A percentile compares a stretch with the other conserved stretches of the same genome.
Conservation (phyloP, 495 filamentous ascomycete species). For the Glonium stellatum region DNA sequence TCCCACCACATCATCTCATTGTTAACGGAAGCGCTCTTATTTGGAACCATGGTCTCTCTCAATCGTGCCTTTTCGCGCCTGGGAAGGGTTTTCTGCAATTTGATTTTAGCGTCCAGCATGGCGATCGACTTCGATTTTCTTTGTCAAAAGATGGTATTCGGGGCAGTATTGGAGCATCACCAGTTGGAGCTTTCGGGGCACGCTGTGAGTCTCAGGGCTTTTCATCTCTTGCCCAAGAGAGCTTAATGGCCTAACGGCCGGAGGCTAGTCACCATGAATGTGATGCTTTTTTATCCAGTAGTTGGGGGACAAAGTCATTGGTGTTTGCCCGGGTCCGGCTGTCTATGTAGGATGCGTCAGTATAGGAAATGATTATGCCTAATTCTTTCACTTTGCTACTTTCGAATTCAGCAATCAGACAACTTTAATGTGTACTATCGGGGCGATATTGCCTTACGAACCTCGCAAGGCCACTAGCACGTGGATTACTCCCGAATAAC, state of each 20-base stretch:
- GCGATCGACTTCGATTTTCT: background rate
- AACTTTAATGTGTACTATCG: too few relatives aligned
- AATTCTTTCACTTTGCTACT: background rate
- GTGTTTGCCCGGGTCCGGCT: background rate
- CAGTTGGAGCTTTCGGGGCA: background rate
- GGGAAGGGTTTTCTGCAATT: background rate
- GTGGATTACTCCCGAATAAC: too few relatives aligned
- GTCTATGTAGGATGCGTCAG: conserved; percentile 2
- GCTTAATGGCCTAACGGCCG: background rate
- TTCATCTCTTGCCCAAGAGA: background rate
- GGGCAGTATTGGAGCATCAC: background rate
- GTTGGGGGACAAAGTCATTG: background rate
- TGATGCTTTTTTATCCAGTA: background rate
- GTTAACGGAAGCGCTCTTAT: background rate
- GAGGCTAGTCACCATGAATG: background rate
- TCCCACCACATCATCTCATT: background rate
- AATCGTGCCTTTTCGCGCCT: background rate
- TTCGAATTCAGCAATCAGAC: too few relatives aligned
- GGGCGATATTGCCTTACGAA: too few relatives aligned
- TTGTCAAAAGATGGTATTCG: background rate
- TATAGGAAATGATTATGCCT: background rate
- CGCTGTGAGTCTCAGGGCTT: background rate
- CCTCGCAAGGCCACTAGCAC: too few relatives aligned
- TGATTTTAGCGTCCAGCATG: conserved; percentile 1
- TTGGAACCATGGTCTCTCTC: background rate